Conservation (phyloP, 2,329 filamentous ascomycete genomes). For the Stemphylium vesicarium region DNA sequence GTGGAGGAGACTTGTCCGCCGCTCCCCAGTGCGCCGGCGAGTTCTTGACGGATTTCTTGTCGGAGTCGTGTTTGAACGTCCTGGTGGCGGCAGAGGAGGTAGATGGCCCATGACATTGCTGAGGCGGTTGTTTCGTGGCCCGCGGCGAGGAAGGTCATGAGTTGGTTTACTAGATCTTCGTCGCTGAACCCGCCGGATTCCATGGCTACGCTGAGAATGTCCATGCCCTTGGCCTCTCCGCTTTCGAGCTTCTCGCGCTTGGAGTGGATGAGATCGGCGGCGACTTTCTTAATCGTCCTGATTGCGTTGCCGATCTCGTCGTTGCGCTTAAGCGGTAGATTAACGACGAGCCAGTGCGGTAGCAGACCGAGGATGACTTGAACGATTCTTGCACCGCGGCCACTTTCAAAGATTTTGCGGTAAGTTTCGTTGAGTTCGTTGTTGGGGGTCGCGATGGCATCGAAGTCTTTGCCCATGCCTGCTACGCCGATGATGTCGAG, state of each 20-base stretch:
- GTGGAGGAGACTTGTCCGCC: conserved; percentile 56
- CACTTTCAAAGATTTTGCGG: conserved; percentile 57
- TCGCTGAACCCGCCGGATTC: conserved; percentile 77
- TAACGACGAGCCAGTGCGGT: conserved; percentile 65
- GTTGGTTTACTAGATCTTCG: conserved; percentile 82
- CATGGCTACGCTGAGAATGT: conserved; percentile 83
- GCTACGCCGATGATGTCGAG: conserved; percentile 65
- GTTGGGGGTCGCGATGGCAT: conserved; percentile 56
- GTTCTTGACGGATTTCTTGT: conserved; percentile 56
- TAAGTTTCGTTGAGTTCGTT: conserved; percentile 63
- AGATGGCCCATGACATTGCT: conserved; percentile 61
- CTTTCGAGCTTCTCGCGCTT: conserved; percentile 67
- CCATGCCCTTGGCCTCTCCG: conserved; percentile 59
- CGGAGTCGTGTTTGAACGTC: conserved; percentile 57
- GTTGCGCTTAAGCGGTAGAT: conserved; percentile 75
- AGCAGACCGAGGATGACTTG: conserved; percentile 67
- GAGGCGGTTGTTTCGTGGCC: conserved; percentile 64
- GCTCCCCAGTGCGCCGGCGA: conserved; percentile 51
- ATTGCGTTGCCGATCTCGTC: conserved; percentile 47
- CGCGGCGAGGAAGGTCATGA: conserved; percentile 88
- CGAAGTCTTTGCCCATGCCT: conserved; percentile 64
- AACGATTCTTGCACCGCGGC: conserved; percentile 60
- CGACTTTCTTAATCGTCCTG: conserved; percentile 61
- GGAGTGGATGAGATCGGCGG: conserved; percentile 70
- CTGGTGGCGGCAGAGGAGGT: conserved; percentile 59